Base-by-base conservation (phyloP, 345 rosid species). In the Iberis pinnata region DNA sequence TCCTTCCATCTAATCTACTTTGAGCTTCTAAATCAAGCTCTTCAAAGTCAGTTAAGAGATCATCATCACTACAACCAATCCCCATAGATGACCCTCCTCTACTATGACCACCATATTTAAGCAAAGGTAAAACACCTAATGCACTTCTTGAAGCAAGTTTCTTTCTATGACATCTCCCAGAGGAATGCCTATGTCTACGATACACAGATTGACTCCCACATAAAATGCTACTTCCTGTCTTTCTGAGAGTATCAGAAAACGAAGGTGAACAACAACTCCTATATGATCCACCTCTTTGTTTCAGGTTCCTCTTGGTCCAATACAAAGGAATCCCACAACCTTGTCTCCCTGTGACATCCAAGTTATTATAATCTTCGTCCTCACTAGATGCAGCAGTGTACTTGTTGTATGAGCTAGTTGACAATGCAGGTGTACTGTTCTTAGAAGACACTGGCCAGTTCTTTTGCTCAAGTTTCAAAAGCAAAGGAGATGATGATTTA, bases 271-370 rank as follows among this genome's bases (percentile, higher is more conserved):
- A 84, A 69, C 95, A 84, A 51, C 84, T 85, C 49, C 83, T 69
- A 64, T 84, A 80, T n/a, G n/a, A n/a, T 16, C 41, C 66, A 18
- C 81, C 80, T 69, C 83, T 75, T 65, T 80, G 88, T 70, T 77
- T 80, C 10, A 86, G 74, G 4, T 80, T 79, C 70, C 76, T 79
- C 65, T 72, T 87, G 0, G 82, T 74, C 88, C 95, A 76, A 65
- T 84, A 88, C 66, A 93, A 84, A 37, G 98, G 89, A 58, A 92
- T 84, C 48, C 96, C 96, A 69, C 96, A 92, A 18, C 96, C 96
- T 66, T 74, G 81, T 3, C 78, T 72, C 46, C 81, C 84, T 2
- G 79, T 83, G 31, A 81, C 66, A 69, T 78, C 89, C 69, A 87
- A 63, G 47, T 69, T 67, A 58, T 86, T 88, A 68, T 79, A 88